These are phyloP conservation scores for Pseudozyma tsukubaensis DNA, from an alignment of 1,284 basidiomycete species.

Conservation along the genomic window DNA sequence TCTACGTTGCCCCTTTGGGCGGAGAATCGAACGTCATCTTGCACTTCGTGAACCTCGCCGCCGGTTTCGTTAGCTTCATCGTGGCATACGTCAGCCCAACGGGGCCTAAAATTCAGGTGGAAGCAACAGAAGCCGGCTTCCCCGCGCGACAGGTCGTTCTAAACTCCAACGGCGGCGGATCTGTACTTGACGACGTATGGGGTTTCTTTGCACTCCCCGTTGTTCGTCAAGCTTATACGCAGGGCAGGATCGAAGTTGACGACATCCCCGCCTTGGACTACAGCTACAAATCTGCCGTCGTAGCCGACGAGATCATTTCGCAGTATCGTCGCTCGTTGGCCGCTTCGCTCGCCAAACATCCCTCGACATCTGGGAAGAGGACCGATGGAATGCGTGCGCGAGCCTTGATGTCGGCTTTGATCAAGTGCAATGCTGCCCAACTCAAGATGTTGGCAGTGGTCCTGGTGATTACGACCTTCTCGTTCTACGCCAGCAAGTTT, in stretches of 20 bases:
- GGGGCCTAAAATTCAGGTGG: slow-evolving; percentile 16
- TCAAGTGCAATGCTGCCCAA: slow-evolving; percentile 20
- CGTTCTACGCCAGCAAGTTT: slow-evolving; percentile 38
- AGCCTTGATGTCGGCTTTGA: slow-evolving; percentile 15
- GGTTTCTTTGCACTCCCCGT: slow-evolving; percentile 27
- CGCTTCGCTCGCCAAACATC: slow-evolving; percentile 6
- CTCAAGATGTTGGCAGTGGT: slow-evolving; percentile 2
- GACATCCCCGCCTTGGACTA: slow-evolving; percentile 35
- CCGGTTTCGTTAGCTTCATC: background rate
- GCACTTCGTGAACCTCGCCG: slow-evolving; percentile 5
- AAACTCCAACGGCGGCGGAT: slow-evolving; percentile 26
- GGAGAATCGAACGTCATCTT: slow-evolving; percentile 10
- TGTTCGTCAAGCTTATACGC: slow-evolving; percentile 7
- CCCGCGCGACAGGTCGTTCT: background rate
- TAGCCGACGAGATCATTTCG: slow-evolving; percentile 30
- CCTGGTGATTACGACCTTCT: slow-evolving; percentile 26
- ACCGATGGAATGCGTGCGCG: slow-evolving; percentile 11
- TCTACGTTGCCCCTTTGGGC: background rate
- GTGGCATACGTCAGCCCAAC: slow-evolving; percentile 16
- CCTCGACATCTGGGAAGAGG: background rate
- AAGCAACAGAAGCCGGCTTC: background rate
- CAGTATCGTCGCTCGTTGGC: slow-evolving; percentile 20
- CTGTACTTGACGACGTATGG: slow-evolving; percentile 12
- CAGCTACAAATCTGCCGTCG: slow-evolving; percentile 15
- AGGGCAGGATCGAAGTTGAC: slow-evolving; percentile 11